phyloP scores from a whole-genome alignment of 495 filamentous ascomycete genomes.

The Jackrogersella minutella region DNA sequence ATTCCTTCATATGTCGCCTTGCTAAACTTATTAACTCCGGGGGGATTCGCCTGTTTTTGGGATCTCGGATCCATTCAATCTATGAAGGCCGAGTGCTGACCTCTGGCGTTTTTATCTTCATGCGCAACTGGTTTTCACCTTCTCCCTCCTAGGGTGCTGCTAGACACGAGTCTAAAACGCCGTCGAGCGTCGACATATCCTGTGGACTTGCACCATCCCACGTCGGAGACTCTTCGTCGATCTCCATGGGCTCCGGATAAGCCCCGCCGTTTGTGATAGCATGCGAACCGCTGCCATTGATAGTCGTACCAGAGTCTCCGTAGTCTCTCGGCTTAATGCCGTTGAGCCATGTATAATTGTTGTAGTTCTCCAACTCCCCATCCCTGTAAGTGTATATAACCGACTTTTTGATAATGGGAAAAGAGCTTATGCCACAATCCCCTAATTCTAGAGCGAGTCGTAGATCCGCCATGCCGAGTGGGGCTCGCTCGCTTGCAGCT shows the following conservation, averaged over 20 bases:
- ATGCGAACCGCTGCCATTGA: conserved; percentile 37
- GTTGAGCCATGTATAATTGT: conserved; percentile 60
- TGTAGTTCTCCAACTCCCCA: conserved; percentile 72
- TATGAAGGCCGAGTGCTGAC: no score
- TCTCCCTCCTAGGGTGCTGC: conserved; percentile 42
- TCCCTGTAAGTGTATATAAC: conserved; percentile 78
- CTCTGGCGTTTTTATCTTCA: not conserved
- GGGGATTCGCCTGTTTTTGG: no score
- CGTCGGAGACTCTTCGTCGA: conserved; percentile 67
- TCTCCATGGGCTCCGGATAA: conserved; percentile 65
- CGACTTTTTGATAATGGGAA: conserved; percentile 74
- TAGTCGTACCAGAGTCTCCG: conserved; percentile 45
- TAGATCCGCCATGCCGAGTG: conserved; percentile 81
- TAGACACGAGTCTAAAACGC: conserved; percentile 69
- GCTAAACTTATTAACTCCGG: no score
- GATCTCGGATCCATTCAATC: not conserved
- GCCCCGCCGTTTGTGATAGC: conserved; percentile 49
- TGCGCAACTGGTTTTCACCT: not conserved
- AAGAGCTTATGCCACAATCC: conserved; percentile 75
- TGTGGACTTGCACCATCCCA: conserved; percentile 76
- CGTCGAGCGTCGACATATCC: conserved; percentile 70
- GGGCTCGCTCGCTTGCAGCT: conserved; percentile 68
- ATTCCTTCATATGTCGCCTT: no score
- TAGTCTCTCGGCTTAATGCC: conserved; percentile 46
- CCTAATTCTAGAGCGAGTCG: conserved; percentile 77